phyloP scores from a whole-genome alignment of 1,284 basidiomycete genomes.

The Prillingera fragicola region DNA sequence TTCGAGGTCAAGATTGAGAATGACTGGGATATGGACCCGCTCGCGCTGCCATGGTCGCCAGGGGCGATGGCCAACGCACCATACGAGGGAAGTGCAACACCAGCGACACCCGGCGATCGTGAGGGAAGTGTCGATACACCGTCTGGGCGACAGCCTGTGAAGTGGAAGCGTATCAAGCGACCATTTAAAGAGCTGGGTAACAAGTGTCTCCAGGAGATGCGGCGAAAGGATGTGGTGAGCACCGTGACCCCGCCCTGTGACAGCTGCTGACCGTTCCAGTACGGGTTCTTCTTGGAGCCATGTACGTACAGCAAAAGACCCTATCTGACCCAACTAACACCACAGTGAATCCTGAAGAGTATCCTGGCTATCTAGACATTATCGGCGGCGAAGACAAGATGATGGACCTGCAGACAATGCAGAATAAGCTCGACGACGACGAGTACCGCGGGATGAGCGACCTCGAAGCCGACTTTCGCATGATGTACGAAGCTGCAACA shows the following conservation, averaged over 20 bases:
- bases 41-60: slow-evolving; percentile 15
- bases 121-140: slow-evolving; percentile 14
- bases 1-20: slow-evolving; percentile 10
- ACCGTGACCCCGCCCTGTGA: not conserved
- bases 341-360: slow-evolving; percentile 37
- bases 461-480: slow-evolving; percentile 41
- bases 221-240: slow-evolving; percentile 39
- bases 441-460: slow-evolving; percentile 37
- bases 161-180: slow-evolving; percentile 38
- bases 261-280: slow-evolving; percentile 21
- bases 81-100: not conserved
- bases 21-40: slow-evolving; percentile 14
- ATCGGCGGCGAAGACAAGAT: slow-evolving; percentile 47
- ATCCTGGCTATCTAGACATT: slow-evolving; percentile 40
- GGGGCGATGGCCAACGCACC: slow-evolving; percentile 3
- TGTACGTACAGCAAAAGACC: slow-evolving; percentile 20
- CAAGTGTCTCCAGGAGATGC: slow-evolving; percentile 37
- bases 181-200: slow-evolving; percentile 39
- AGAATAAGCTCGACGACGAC: slow-evolving; percentile 40
- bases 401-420: slow-evolving; percentile 49
- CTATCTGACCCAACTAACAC: not conserved
- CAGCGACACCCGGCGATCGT: slow-evolving; percentile 2
- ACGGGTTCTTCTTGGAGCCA: slow-evolving; percentile 43
- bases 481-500: slow-evolving; percentile 38
- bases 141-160: slow-evolving; percentile 13